Evolutionary conservation across 2,329 filamentous ascomycete species (phyloP), one percentile per base, ranked within the genome.

Genomic region (Pseudopithomyces maydicus): DNA sequence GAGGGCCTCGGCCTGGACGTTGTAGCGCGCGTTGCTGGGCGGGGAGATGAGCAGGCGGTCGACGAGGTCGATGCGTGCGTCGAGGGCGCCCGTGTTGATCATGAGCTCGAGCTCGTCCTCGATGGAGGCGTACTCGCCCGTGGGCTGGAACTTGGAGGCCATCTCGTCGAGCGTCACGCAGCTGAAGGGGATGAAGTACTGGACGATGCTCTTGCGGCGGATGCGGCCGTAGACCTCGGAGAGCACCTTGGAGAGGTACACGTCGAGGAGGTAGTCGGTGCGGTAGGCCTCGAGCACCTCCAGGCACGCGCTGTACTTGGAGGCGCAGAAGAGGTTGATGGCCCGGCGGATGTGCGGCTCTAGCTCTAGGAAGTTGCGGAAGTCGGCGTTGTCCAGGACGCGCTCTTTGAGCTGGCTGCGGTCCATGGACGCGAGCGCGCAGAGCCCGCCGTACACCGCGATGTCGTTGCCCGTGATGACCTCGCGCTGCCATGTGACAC

Each of bases 271-370:
- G 73, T 95, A 98, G 75, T 99, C 95, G 35, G 87, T 80, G 48
- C 88, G 88, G 75, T 95, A 94, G 5, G 87, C 84, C 68, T 95
- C 90, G 0, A 99, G 84, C 35, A 94, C 91, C 45, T 87, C 84
- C 43, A 99, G 81, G 74, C 94, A 98, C 42, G 85, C 85, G 10
- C 90, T 89, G 76, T 97, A 99, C 67, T 96, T 91, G 58, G 91
- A 92, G 65, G 90, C 92, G 66, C 94, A 91, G 78, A 97, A 99
- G 72, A 91, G 88, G 7, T 86, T 86, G 66, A 99, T 90, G 12
- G 95, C 94, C 56, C 93, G 93, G 62, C 95, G 90, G 60, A 99
- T 90, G 69, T 98, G 94, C 3, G 94, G 92, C 76, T 98, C 95
- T 0, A 96, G 84, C 74, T 98, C 95, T 14, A 99, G 84, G 72